Evolutionary conservation across 345 rosid species (phyloP).

Genomic region (Combretum micranthum): DNA sequence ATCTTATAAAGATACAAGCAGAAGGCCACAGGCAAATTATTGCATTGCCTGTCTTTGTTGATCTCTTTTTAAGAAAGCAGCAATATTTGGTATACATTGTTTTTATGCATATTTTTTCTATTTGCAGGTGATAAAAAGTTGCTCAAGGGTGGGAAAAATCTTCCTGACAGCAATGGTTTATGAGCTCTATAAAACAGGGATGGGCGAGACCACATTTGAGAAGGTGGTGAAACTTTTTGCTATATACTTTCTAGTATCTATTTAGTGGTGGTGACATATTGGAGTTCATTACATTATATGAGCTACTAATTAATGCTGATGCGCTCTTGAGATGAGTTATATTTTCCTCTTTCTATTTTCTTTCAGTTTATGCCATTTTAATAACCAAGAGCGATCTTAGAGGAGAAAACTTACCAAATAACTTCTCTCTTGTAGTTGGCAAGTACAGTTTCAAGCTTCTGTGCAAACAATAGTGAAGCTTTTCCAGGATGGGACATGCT

Average conservation of each 20-base stretch:
- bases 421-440: conserved; percentile 46
- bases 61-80: background rate
- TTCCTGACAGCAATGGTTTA: conserved; percentile 90
- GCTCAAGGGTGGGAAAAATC: conserved; percentile 66
- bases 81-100: background rate
- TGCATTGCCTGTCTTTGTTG: too few species aligned
- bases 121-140: conserved; percentile 66
- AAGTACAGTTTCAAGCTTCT: conserved; percentile 49
- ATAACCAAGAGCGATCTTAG: too few species aligned
- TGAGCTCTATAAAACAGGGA: conserved; percentile 92
- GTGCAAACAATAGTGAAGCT: conserved; percentile 68
- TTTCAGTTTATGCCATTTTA: background rate
- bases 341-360: background rate
- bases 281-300: too few species aligned
- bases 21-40: too few species aligned
- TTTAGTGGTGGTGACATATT: too few species aligned
- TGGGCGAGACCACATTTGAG: conserved; percentile 83
- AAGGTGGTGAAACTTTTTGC: conserved; percentile 32
- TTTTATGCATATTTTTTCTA: background rate
- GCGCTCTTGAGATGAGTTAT: background rate
- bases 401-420: background rate
- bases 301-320: too few species aligned
- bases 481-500: conserved; percentile 95
- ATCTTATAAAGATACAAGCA: too few species aligned
- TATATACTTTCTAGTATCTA: too few species aligned